Base-by-base conservation (phyloP, 1,139 yeast genomes). In the Hansenula sp. region DNA sequence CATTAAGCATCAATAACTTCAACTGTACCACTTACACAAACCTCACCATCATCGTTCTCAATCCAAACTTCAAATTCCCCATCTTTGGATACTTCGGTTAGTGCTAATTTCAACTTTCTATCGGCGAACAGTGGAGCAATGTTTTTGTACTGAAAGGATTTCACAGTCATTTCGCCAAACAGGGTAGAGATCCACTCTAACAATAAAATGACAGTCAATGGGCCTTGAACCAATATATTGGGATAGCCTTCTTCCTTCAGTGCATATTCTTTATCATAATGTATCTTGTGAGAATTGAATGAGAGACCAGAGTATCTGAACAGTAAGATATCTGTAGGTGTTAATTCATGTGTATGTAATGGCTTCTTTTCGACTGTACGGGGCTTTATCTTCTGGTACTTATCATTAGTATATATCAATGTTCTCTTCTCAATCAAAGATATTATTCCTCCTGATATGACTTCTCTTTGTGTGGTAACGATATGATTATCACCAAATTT, bases 221-320 rank as follows among this genome's bases (percentile, higher is more conserved):
- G 97, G 0, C 96, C 99, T 38, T 87, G 96, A 0, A 85, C 84
- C 0, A 93, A 66, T 1, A 81, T 60, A 33, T 71, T 71, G 0
- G 83, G 80, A 41, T 88, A 76, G 0, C 77, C 73, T 56, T 93
- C 98, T 1, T 58, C 57, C 0, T 60, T 44, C 6, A 50, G 58
- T 24, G 86, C 72, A 58, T 87, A 87, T 1, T 53, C 54, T 2
- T 64, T 63, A 57, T 87, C 87, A 59, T 79, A 79, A 61, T 93
- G 99, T 36, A 93, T 87, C 46, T 76, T 74, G 61, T 93, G 99
- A 6, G 93, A 72, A 59, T 93, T 93, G 65, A 80, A 80, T 0
- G 94, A 82, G 45, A 91, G 63, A 31, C 85, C 82, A 37, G 93
- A 81, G 63, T 81, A 88, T 48, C 89, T 68, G 54, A 82, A 70